These are phyloP conservation scores for Blakeslea trispora DNA, from an alignment of 371 early-diverging fungal genomes.

Conservation along the genomic window DNA sequence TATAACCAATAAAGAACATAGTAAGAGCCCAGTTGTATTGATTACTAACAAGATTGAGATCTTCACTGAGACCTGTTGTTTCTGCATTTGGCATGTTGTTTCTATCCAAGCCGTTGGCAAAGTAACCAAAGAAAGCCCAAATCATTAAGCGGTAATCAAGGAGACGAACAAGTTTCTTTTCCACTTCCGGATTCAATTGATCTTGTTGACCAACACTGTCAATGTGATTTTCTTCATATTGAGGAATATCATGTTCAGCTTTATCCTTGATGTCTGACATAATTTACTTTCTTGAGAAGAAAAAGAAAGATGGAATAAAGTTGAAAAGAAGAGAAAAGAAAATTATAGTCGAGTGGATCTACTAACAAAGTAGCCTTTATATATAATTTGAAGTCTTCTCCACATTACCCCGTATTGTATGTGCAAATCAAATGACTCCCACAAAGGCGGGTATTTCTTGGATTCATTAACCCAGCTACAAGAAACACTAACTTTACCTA, in stretches of 20 bases:
- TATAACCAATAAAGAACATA: slow-evolving; percentile 74
- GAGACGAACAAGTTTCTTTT: slow-evolving; percentile 57
- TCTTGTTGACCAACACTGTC: neutral
- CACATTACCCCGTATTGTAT: too few relatives aligned
- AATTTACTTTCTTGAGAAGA: too few relatives aligned
- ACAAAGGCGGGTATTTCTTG: too few relatives aligned
- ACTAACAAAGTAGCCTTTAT: too few relatives aligned
- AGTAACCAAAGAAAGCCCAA: slow-evolving; percentile 68
- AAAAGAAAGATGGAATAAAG: too few relatives aligned
- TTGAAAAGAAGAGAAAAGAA: too few relatives aligned
- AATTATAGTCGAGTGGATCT: too few relatives aligned
- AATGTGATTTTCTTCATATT: neutral
- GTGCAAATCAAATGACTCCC: too few relatives aligned
- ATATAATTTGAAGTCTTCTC: too few relatives aligned
- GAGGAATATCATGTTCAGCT: neutral
- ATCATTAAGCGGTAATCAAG: slow-evolving; percentile 72
- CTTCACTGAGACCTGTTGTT: slow-evolving; percentile 52
- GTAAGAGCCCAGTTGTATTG: slow-evolving; percentile 67
- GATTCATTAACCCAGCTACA: too few relatives aligned
- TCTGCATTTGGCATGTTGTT: slow-evolving; percentile 71
- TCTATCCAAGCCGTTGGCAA: slow-evolving; percentile 75
- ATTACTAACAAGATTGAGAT: slow-evolving; percentile 45
- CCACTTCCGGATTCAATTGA: slow-evolving; percentile 23
- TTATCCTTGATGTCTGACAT: neutral
- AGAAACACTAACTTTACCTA: too few relatives aligned